Percentiles rank a stretch among this genome's conserved stretches.
phyloP scores from a whole-genome alignment of 345 rosid genomes.

The Corymbia maculata region DNA sequence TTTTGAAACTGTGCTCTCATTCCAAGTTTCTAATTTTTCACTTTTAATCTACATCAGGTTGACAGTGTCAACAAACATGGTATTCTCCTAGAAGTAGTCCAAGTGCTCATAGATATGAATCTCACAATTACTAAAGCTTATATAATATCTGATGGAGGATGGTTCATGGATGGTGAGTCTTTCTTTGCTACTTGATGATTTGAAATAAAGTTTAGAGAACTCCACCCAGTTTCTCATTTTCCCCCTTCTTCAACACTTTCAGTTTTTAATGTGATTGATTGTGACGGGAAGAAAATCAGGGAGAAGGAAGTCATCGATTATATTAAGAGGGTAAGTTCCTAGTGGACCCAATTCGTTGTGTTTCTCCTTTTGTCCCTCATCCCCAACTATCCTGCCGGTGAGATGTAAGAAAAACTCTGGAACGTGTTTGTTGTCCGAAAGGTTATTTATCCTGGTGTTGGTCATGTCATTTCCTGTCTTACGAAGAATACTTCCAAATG shows the following conservation, averaged over 20 bases:
- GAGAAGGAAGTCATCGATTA: conserved; percentile 49
- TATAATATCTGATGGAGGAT: conserved; percentile 84
- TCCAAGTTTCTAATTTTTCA: not conserved
- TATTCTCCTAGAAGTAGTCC: conserved; percentile 79
- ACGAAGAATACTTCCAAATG: not conserved
- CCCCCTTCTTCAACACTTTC: conserved; percentile 8
- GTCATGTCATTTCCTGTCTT: not conserved
- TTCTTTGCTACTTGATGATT: not conserved
- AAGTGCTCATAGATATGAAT: conserved; percentile 81
- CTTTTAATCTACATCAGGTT: conserved; percentile 30
- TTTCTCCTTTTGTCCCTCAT: not conserved
- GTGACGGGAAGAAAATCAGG: conserved; percentile 58
- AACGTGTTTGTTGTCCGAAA: not conserved
- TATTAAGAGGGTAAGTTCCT: conserved; percentile 50
- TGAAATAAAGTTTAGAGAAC: not conserved
- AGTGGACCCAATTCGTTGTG: not conserved
- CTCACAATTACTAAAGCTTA: conserved; percentile 80
- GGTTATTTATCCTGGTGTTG: not conserved
- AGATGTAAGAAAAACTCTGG: not conserved
- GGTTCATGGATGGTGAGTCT: conserved; percentile 86
- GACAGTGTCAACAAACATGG: conserved; percentile 81
- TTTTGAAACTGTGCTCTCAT: not conserved
- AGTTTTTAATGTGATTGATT: conserved; percentile 79
- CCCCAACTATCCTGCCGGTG: not conserved
- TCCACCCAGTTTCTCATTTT: not conserved